These are phyloP conservation scores for Didymella pomorum DNA, from an alignment of 2,329 filamentous ascomycete genomes.

Conservation along the genomic window DNA sequence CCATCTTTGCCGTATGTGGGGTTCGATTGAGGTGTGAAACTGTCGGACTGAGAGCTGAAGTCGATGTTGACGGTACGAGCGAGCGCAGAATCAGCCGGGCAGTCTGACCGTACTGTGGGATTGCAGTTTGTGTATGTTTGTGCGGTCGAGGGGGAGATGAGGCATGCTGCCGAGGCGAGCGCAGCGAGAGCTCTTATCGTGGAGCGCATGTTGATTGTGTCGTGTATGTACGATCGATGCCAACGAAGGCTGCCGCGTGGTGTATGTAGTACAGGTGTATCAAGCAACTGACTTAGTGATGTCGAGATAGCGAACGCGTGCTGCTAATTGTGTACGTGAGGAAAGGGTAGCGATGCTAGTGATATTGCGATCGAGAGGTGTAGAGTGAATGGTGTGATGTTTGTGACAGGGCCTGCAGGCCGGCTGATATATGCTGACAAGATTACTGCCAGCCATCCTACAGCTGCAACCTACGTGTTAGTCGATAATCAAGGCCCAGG, in stretches of 20 bases:
- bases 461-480: conserved; percentile 38
- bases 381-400: conserved; percentile 35
- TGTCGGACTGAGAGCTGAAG: conserved; percentile 78
- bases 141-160: conserved; percentile 52
- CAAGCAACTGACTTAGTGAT: conserved; percentile 9
- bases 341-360: conserved; percentile 5
- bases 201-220: conserved; percentile 44
- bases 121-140: conserved; percentile 67
- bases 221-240: conserved; percentile 11
- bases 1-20: conserved; percentile 80
- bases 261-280: conserved; percentile 19
- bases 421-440: conserved; percentile 38
- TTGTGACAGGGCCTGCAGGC: conserved; percentile 23
- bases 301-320: conserved; percentile 15
- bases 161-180: conserved; percentile 51
- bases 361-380: conserved; percentile 18
- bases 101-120: conserved; percentile 64
- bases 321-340: conserved; percentile 17
- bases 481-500: conserved; percentile 26
- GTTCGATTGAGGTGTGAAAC: conserved; percentile 74
- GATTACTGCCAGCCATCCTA: conserved; percentile 46
- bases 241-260: conserved; percentile 12
- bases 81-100: conserved; percentile 79
- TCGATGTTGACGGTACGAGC: conserved; percentile 84
- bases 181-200: conserved; percentile 47